Evolutionary conservation across 306 rosid genomes (phyloP).

Genomic region (Prunus mira): DNA sequence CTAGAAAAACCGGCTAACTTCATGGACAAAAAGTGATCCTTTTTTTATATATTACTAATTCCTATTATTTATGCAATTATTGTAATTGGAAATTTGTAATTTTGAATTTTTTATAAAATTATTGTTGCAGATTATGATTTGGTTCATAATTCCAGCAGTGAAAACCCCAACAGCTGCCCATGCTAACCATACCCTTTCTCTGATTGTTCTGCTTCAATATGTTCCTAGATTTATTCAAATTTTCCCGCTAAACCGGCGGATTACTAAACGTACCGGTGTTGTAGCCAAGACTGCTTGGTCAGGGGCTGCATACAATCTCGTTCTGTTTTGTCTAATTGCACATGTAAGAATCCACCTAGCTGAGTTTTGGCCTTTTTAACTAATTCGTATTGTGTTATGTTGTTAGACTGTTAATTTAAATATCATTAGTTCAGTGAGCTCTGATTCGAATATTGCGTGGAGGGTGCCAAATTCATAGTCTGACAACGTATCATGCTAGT

Average conservation of each 20-base stretch:
- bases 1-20: too few species aligned
- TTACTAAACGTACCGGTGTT: constrained; percentile 69
- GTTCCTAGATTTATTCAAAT: constrained; percentile 68
- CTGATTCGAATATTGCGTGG: not conserved
- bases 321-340: constrained; percentile 63
- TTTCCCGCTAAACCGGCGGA: constrained; percentile 67
- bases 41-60: too few species aligned
- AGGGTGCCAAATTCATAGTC: not conserved
- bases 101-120: not conserved
- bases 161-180: constrained; percentile 52
- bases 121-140: constrained; percentile 57
- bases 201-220: constrained; percentile 77
- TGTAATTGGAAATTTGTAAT: too few species aligned
- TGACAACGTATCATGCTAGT: not conserved
- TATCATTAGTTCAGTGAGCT: not conserved
- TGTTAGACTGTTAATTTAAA: not conserved
- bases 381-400: not conserved
- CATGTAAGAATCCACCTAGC: constrained; percentile 44
- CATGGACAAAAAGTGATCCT: too few species aligned
- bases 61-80: too few species aligned
- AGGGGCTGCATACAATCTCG: constrained; percentile 82
- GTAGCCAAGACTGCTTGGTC: constrained; percentile 78
- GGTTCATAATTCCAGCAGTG: constrained; percentile 73
- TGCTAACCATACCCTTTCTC: constrained; percentile 67
- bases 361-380: not conserved